These are phyloP conservation scores for Colletotrichum orbiculare DNA, from an alignment of 2,329 filamentous ascomycete genomes.

Conservation along the genomic window DNA sequence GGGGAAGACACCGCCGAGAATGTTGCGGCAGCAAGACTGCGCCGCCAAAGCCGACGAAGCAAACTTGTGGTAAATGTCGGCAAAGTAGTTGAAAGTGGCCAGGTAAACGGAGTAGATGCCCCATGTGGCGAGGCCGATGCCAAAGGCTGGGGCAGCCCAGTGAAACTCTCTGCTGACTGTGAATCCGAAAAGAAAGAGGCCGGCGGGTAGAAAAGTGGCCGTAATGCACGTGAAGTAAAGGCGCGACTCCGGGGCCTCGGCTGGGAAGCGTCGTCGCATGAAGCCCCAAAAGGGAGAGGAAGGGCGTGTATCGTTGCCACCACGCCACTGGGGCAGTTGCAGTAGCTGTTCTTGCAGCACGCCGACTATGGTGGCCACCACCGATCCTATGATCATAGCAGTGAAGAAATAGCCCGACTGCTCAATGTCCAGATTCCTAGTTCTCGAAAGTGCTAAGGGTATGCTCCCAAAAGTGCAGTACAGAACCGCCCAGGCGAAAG, in stretches of 20 bases:
- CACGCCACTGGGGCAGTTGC: conserved; percentile 53
- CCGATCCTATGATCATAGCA: conserved; percentile 72
- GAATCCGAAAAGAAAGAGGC: conserved; percentile 85
- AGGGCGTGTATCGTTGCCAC: conserved; percentile 43
- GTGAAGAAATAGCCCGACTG: conserved; percentile 73
- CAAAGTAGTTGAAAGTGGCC: conserved; percentile 91
- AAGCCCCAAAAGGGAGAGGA: conserved; percentile 56
- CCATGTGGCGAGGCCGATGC: conserved; percentile 80
- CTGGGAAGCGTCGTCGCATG: conserved; percentile 58
- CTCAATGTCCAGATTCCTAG: conserved; percentile 74
- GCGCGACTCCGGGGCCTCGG: conserved; percentile 76
- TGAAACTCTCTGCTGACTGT: conserved; percentile 70
- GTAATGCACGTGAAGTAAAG: conserved; percentile 87
- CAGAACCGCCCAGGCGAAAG: conserved; percentile 89
- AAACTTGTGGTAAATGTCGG: conserved; percentile 87
- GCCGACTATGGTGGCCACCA: conserved; percentile 74
- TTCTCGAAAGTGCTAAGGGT: conserved; percentile 78
- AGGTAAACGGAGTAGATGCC: conserved; percentile 90
- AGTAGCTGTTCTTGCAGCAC: conserved; percentile 79
- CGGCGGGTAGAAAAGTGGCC: conserved; percentile 78
- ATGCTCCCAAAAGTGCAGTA: conserved; percentile 87
- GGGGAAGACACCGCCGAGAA: conserved; percentile 84
- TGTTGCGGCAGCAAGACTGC: conserved; percentile 86
- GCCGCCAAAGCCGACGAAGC: conserved; percentile 88
- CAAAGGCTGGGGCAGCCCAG: conserved; percentile 79